phyloP scores from a whole-genome alignment of 2,329 filamentous ascomycete species.

The Aureobasidium leucospermi region DNA sequence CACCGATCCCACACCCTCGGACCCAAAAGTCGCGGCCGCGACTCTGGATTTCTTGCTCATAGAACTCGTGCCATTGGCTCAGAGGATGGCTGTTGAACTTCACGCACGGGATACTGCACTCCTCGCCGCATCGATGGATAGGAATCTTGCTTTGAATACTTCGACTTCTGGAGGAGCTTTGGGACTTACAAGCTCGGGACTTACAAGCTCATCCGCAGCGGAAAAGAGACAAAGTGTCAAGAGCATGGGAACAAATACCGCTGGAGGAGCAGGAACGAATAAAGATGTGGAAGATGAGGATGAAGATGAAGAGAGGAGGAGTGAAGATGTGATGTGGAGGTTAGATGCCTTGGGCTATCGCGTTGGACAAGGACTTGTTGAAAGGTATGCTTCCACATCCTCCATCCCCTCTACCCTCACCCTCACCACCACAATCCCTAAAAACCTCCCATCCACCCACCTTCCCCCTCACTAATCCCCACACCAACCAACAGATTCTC shows the following conservation, averaged over 20 bases:
- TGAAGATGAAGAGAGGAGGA: conserved; percentile 69
- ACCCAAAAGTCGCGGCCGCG: conserved; percentile 57
- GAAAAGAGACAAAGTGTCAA: background rate
- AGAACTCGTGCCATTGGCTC: conserved; percentile 90
- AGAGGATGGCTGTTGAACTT: conserved; percentile 72
- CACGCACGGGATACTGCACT: conserved; percentile 43
- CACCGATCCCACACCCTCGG: conserved; percentile 2
- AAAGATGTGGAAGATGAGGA: conserved; percentile 15
- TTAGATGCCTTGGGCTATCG: conserved; percentile 82
- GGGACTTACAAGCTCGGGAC: background rate
- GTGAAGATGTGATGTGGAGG: conserved; percentile 77
- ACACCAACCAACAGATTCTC: conserved; percentile 56
- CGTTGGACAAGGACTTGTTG: conserved; percentile 85
- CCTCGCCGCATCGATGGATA: conserved; percentile 4
- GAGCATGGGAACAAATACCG: conserved; percentile 18
- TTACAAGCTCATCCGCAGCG: background rate
- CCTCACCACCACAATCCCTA: background rate
- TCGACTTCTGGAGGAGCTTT: background rate
- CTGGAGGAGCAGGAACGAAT: background rate
- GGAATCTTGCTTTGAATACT: background rate
- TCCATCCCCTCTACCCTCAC: background rate
- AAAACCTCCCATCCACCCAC: background rate
- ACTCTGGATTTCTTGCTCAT: conserved; percentile 93
- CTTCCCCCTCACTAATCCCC: background rate
- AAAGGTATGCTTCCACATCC: conserved; percentile 51